Evolutionary conservation across 1,139 yeast genomes (phyloP), one percentile per base, ranked within the genome.

Genomic region (Kluyveromyces sp.): DNA sequence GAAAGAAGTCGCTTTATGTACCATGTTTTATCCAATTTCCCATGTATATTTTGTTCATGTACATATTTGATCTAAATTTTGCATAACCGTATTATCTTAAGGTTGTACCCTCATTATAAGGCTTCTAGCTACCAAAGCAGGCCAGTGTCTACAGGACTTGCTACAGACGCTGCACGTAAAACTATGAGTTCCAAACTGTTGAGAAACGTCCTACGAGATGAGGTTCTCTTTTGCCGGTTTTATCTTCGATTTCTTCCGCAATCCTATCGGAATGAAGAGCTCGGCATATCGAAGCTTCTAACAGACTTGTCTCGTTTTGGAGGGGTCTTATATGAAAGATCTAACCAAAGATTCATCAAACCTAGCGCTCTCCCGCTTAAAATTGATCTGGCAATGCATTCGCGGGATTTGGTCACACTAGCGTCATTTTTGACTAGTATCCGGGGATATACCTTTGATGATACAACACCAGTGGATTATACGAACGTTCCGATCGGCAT

Each of bases 11-110:
- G 19, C 16, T 32, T 15, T 32, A 15, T 12, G 33, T 30, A 15
- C 33, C 33, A 18, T 19, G n/a, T 33, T 18, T 9, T 33, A 22
- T 33, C 20, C 12, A 7, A 7, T 11, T 13, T 18, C n/a, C 26
- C 36, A n/a, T 19, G 20, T 18, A n/a, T 33, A 17, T 32, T 33
- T 18, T 33, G 36, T 33, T 33, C 36, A 19, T 33, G 36, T 33
- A 33, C 18, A 33, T 33, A 33, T 33, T 18, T 19, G 20, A 18
- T 38, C 32, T 38, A n/a, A 38, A 38, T 30, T 38, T 38, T 38
- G 41, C 41, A 38, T 38, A 16, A 22, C 18, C 26, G 15, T 13
- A 26, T 29, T 17, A 19, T 12, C 16, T 12, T 12, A n/a, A 13
- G 29, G 18, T 35, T 19, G 20, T 7, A 15, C 6, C 2, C 7